phyloP scores from a whole-genome alignment of 2,329 filamentous ascomycete genomes.

The Nannizziopsis arthrosporioides region DNA sequence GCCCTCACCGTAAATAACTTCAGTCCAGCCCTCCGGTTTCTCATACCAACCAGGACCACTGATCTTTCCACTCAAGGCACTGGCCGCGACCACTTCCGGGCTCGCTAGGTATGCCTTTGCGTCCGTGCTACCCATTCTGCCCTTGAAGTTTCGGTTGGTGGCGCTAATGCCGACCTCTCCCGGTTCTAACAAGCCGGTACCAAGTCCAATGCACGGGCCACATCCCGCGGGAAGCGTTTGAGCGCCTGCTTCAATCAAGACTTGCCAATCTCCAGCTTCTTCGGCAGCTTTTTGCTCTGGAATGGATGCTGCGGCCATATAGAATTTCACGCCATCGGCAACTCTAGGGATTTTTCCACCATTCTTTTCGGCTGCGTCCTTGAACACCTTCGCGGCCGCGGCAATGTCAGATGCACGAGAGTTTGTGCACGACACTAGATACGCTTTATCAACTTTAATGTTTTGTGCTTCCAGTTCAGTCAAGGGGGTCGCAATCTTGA shows the following conservation, averaged over 20 bases:
- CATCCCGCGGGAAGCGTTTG: constrained; percentile 60
- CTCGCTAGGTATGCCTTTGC: constrained; percentile 78
- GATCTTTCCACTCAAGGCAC: constrained; percentile 51
- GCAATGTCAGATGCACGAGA: constrained; percentile 67
- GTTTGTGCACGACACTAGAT: constrained; percentile 86
- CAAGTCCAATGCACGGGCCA: constrained; percentile 76
- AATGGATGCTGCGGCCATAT: constrained; percentile 75
- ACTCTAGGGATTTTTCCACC: constrained; percentile 56
- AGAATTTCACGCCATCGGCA: constrained; percentile 66
- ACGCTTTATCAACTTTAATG: constrained; percentile 72
- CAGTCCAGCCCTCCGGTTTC: constrained; percentile 54
- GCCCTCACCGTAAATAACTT: constrained; percentile 55
- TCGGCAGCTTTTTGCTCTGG: constrained; percentile 68
- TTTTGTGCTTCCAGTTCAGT: constrained; percentile 58
- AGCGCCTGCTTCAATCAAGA: constrained; percentile 68
- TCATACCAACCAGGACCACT: constrained; percentile 66
- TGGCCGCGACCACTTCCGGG: constrained; percentile 85
- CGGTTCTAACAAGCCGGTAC: constrained; percentile 63
- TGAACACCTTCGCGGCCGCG: constrained; percentile 74
- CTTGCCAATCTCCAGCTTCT: constrained; percentile 73
- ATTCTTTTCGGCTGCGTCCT: constrained; percentile 53
- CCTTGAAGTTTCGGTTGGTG: constrained; percentile 82
- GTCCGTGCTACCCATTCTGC: constrained; percentile 69
- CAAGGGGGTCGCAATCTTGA: constrained; percentile 74
- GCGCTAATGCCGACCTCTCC: constrained; percentile 81